These are phyloP conservation scores for Monilinia fructicola DNA, from an alignment of 2,329 filamentous ascomycete species.

Conservation along the genomic window DNA sequence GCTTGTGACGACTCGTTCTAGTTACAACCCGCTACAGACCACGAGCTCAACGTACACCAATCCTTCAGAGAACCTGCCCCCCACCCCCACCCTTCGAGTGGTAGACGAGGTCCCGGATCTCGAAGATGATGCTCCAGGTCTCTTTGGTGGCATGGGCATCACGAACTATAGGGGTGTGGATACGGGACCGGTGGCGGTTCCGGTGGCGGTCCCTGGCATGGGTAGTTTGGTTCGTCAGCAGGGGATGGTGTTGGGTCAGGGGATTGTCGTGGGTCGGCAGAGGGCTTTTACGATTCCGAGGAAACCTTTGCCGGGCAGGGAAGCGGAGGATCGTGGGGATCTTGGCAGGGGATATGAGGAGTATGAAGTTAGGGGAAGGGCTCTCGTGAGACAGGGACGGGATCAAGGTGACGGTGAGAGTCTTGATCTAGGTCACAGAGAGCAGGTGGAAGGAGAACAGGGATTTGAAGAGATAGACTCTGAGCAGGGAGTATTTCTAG, in stretches of 20 bases:
- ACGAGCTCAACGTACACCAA: background rate
- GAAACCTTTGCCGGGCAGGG: background rate
- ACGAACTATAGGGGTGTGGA: background rate
- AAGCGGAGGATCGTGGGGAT: background rate
- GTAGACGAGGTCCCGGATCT: background rate
- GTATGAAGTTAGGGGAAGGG: background rate
- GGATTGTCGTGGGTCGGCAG: background rate
- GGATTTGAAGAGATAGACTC: background rate
- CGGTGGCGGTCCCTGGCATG: background rate
- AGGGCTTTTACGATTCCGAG: background rate
- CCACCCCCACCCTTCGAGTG: background rate
- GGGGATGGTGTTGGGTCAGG: background rate
- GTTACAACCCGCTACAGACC: background rate
- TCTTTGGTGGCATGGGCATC: background rate
- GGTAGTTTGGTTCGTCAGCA: background rate
- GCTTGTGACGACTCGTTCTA: background rate
- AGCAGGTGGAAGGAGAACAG: background rate
- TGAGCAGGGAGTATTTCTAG: background rate
- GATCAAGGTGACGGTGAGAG: background rate
- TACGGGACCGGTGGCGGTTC: background rate
- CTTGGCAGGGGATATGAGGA: background rate
- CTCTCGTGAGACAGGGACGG: background rate
- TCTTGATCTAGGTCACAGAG: background rate
- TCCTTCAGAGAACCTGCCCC: background rate
- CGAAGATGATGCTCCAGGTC: background rate